A percentile compares a stretch with the other conserved stretches of the same genome.
Conservation (phyloP, 345 rosid species). For the Corchorus capsularis region DNA sequence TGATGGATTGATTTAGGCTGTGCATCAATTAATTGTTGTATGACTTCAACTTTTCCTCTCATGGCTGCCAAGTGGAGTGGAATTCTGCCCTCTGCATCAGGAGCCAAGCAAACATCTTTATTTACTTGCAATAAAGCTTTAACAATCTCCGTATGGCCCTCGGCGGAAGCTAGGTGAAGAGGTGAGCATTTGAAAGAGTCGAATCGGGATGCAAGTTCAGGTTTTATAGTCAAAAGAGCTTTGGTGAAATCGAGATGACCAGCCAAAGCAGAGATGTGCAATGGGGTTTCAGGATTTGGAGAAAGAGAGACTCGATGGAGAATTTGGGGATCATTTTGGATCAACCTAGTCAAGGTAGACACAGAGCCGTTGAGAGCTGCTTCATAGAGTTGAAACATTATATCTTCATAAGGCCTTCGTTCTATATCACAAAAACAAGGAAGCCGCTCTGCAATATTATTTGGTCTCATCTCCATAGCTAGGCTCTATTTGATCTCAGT, state of each 20-base stretch:
- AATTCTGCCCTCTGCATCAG: constrained; percentile 14
- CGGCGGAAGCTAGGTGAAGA: constrained; percentile 21
- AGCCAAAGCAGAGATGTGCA: constrained; percentile 12
- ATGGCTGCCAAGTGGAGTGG: constrained; percentile 19
- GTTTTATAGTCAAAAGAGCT: not conserved
- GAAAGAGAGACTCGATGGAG: constrained; percentile 5
- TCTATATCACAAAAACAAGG: too few relatives aligned
- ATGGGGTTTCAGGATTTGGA: constrained; percentile 4
- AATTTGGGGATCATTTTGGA: constrained; percentile 1
- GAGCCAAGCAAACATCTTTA: not conserved
- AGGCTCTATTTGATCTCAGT: too few relatives aligned
- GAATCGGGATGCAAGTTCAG: constrained; percentile 1
- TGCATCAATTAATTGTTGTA: not conserved
- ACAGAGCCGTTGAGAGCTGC: not conserved
- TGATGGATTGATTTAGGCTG: not conserved
- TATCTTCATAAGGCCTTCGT: not conserved
- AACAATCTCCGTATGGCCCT: constrained; percentile 10
- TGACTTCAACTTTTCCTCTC: not conserved
- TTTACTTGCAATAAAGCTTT: not conserved
- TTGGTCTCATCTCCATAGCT: not conserved
- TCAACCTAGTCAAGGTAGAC: not conserved
- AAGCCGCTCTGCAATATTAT: too few relatives aligned
- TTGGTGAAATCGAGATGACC: constrained; percentile 10
- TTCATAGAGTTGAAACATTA: not conserved
- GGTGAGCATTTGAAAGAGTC: not conserved